Percentiles rank a stretch among this genome's conserved stretches.
Evolutionary conservation across 371 early-diverging fungal species (phyloP).

Genomic region (Zancudomyces culisetae): DNA sequence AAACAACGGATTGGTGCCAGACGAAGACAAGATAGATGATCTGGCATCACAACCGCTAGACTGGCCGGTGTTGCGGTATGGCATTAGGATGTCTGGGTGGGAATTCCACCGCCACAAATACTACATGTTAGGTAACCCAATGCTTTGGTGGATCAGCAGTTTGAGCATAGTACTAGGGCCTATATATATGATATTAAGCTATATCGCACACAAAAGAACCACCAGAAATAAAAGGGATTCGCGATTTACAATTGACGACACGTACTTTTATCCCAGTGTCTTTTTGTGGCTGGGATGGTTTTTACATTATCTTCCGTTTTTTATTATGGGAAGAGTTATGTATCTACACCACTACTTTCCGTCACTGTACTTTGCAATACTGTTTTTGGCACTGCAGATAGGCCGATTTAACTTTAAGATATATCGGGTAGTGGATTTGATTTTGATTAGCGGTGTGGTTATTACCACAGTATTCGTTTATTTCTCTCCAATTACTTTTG

Average conservation of each 20-base stretch:
- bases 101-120: slow-evolving; percentile 73
- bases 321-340: slow-evolving; percentile 90
- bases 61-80: slow-evolving; percentile 56
- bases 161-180: slow-evolving; percentile 20
- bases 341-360: slow-evolving; percentile 98
- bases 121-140: slow-evolving; percentile 90
- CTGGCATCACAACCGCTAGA: slow-evolving; percentile 83
- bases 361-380: slow-evolving; percentile 83
- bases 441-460: slow-evolving; percentile 25
- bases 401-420: too few species aligned
- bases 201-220: slow-evolving; percentile 46
- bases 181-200: slow-evolving; percentile 30
- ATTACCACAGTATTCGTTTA: slow-evolving; percentile 39
- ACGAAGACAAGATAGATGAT: slow-evolving; percentile 83
- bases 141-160: slow-evolving; percentile 82
- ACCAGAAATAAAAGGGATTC: slow-evolving; percentile 40
- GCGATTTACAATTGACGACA: slow-evolving; percentile 20
- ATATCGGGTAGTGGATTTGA: neutral
- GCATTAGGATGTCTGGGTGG: slow-evolving; percentile 96
- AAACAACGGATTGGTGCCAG: slow-evolving; percentile 94
- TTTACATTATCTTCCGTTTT: slow-evolving; percentile 93
- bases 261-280: slow-evolving; percentile 48
- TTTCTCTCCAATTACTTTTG: slow-evolving; percentile 69
- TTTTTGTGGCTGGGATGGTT: slow-evolving; percentile 75
- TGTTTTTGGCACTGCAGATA: slow-evolving; percentile 32